A percentile compares a stretch with the other conserved stretches of the same genome.
Conservation (phyloP, 2,329 filamentous ascomycete species). For the Alternaria sp. region DNA sequence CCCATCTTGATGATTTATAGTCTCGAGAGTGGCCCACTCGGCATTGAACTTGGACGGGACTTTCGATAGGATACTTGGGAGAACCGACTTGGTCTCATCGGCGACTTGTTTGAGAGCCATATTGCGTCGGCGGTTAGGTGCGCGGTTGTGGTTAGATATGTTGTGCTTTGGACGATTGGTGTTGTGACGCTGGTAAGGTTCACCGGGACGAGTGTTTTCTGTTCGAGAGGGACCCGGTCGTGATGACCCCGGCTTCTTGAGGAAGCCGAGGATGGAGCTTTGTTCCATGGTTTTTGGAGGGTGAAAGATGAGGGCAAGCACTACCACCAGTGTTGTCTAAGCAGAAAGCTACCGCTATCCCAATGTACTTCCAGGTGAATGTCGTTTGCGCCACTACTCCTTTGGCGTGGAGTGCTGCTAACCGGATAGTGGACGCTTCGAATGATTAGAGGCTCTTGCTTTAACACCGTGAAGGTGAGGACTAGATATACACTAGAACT, state of each 20-base stretch:
- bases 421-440: neutral
- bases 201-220: slow-evolving; percentile 17
- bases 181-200: slow-evolving; percentile 21
- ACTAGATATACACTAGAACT: neutral
- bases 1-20: slow-evolving; percentile 17
- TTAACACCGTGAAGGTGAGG: neutral
- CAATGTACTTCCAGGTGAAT: neutral
- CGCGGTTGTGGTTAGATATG: slow-evolving; percentile 10
- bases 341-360: neutral
- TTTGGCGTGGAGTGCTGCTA: neutral
- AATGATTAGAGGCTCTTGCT: neutral
- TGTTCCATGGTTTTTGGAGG: slow-evolving; percentile 24
- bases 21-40: slow-evolving; percentile 22
- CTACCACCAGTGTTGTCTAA: neutral
- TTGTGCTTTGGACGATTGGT: slow-evolving; percentile 1
- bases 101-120: slow-evolving; percentile 31
- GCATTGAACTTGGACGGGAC: slow-evolving; percentile 24
- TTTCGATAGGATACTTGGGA: slow-evolving; percentile 28
- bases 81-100: slow-evolving; percentile 31
- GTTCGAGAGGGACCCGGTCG: slow-evolving; percentile 9
- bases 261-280: slow-evolving; percentile 29
- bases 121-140: slow-evolving; percentile 27
- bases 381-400: neutral
- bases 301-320: neutral
- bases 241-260: slow-evolving; percentile 13